A percentile compares a stretch with the other conserved stretches of the same genome.
Evolutionary conservation across 1,139 yeast species (phyloP).

Genomic region (Yamadazyma songkhlaensis): DNA sequence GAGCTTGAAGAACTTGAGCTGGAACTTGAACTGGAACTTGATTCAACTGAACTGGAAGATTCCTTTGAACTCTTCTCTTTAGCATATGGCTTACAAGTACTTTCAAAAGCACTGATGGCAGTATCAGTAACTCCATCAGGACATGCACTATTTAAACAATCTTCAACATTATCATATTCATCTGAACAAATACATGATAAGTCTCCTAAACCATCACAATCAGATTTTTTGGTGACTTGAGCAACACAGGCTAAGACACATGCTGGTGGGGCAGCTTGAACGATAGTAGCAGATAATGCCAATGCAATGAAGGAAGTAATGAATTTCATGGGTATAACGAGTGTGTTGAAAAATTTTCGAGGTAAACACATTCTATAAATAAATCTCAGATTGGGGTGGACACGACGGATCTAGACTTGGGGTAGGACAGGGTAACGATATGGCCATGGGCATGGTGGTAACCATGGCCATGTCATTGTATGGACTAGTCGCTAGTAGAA

Average conservation of each 20-base stretch:
- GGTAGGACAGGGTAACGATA: too few relatives aligned
- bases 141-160: conserved; percentile 64
- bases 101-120: conserved; percentile 57
- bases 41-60: conserved; percentile 25
- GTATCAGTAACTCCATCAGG: conserved; percentile 56
- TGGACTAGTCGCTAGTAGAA: too few relatives aligned
- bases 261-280: conserved; percentile 81
- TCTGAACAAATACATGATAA: conserved; percentile 63
- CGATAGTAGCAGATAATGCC: conserved; percentile 46
- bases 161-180: conserved; percentile 47
- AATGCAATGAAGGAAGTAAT: conserved; percentile 9
- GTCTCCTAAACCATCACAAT: conserved; percentile 58
- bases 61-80: conserved; percentile 20
- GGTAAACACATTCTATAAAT: conserved; percentile 3
- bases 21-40: conserved; percentile 25
- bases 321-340: conserved; percentile 10
- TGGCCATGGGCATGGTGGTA: neutral
- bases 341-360: conserved; percentile 6
- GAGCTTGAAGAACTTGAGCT: conserved; percentile 15
- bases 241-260: conserved; percentile 87
- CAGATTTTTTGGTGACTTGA: conserved; percentile 55
- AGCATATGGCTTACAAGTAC: conserved; percentile 46
- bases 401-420: conserved; percentile 1
- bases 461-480: too few relatives aligned
- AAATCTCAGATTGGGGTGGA: neutral